A percentile compares a stretch with the other conserved stretches of the same genome.
Evolutionary conservation across 1,139 yeast species (phyloP).

Genomic region (Suhomyces ambrosiae): DNA sequence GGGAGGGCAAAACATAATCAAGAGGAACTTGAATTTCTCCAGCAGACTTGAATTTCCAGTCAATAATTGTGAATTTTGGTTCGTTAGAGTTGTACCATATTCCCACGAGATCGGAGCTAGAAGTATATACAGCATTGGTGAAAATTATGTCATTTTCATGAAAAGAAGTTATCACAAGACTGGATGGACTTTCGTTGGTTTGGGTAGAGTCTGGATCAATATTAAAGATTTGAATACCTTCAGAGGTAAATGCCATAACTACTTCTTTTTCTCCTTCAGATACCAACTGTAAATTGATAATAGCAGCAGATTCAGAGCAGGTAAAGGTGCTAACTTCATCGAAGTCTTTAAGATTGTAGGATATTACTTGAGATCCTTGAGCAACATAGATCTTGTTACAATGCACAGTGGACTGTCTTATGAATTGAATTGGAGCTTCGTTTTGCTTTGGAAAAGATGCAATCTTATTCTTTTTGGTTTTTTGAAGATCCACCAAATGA

Average conservation of each 20-base stretch:
- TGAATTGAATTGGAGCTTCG: constrained; percentile 2
- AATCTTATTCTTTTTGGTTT: constrained; percentile 14
- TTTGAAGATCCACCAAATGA: constrained; percentile 17
- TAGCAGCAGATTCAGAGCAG: constrained; percentile 6
- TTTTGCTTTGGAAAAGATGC: constrained; percentile 5
- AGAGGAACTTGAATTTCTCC: constrained; percentile 22
- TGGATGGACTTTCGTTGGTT: constrained; percentile 13
- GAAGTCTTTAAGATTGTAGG: constrained; percentile 9
- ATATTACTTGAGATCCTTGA: constrained; percentile 8
- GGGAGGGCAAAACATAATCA: constrained; percentile 14
- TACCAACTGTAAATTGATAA: constrained; percentile 12
- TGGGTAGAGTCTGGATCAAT: constrained; percentile 21
- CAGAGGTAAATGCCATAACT: constrained; percentile 30
- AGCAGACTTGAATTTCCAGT: constrained; percentile 21
- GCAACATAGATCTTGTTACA: constrained; percentile 12
- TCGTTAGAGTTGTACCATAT: constrained; percentile 43
- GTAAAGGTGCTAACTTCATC: constrained; percentile 6
- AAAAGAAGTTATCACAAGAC: constrained; percentile 13
- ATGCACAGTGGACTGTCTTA: constrained; percentile 11
- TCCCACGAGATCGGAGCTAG: constrained; percentile 20
- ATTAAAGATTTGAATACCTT: constrained; percentile 36
- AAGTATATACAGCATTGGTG: constrained; percentile 16
- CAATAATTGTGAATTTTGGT: constrained; percentile 24
- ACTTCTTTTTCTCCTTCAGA: constrained; percentile 16
- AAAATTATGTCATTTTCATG: constrained; percentile 13